A percentile compares a stretch with the other conserved stretches of the same genome.
Evolutionary conservation across 148 eudicot genomes (phyloP).

Genomic region (Arbutus unedo): DNA sequence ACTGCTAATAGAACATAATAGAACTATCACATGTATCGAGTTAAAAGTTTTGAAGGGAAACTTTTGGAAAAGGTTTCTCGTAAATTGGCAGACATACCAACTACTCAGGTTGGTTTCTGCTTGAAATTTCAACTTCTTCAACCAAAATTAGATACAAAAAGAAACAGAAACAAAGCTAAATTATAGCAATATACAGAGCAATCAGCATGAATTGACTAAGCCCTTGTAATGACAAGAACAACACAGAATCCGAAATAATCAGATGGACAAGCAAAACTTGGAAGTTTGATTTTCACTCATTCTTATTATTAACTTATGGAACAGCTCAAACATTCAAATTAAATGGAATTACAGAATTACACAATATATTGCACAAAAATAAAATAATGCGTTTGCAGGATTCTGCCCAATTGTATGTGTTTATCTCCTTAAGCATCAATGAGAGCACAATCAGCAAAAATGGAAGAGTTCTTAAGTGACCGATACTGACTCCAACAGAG

Average conservation of each 20-base stretch:
- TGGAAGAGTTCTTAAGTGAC: constrained; percentile 22
- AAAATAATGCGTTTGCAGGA: background rate
- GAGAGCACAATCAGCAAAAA: background rate
- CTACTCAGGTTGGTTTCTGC: background rate
- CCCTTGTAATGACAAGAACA: background rate
- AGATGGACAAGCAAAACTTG: background rate
- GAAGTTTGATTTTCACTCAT: background rate
- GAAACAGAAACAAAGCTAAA: background rate
- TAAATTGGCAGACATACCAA: background rate
- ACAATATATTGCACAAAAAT: background rate
- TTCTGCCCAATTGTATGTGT: background rate
- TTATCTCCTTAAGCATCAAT: background rate
- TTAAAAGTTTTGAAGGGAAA: background rate
- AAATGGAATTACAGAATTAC: background rate
- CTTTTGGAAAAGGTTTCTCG: background rate
- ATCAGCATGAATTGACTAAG: background rate
- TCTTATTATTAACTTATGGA: background rate
- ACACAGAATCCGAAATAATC: background rate
- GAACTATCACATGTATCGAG: background rate
- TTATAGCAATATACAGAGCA: background rate
- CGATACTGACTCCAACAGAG: constrained; percentile 40
- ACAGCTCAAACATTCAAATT: constrained; percentile 6
- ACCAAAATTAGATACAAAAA: background rate
- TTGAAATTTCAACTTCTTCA: background rate
- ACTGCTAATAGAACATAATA: background rate